phyloP scores from a whole-genome alignment of 257 asterid species.

The Solanum peruvianum region DNA sequence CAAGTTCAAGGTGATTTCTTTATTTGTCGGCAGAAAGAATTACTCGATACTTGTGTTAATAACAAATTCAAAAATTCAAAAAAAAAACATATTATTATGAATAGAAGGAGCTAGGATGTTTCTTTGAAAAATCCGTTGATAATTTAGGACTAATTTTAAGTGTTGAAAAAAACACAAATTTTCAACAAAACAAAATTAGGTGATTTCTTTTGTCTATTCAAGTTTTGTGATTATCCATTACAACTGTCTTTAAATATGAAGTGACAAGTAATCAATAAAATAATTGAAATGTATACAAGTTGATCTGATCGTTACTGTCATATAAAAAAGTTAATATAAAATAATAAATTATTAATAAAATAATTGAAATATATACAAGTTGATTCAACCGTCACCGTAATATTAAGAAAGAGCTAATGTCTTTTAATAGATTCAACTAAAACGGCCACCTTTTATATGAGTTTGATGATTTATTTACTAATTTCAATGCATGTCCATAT shows the following conservation, averaged over 20 bases:
- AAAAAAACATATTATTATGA: background rate
- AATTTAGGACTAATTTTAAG: background rate
- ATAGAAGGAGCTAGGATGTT: background rate
- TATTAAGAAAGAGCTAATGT: background rate
- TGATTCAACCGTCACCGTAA: background rate
- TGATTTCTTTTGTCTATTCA: background rate
- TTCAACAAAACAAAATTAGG: background rate
- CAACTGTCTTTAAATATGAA: background rate
- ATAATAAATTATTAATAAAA: fast-evolving
- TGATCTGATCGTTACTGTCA: fast-evolving
- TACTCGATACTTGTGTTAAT: background rate
- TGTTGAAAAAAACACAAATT: background rate
- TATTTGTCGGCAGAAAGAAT: background rate
- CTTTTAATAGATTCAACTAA: background rate
- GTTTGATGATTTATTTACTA: background rate
- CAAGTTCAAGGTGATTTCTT: background rate
- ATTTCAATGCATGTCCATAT: background rate
- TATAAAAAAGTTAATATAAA: background rate
- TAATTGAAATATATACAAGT: fast-evolving
- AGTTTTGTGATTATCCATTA: fast-evolving
- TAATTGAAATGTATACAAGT: background rate
- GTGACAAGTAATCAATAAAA: background rate
- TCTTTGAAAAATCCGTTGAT: background rate
- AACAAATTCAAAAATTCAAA: background rate
- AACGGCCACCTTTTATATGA: background rate